These are phyloP conservation scores for Drosera spatulata DNA, from an alignment of 179 eudicot genomes.

Conservation along the genomic window DNA sequence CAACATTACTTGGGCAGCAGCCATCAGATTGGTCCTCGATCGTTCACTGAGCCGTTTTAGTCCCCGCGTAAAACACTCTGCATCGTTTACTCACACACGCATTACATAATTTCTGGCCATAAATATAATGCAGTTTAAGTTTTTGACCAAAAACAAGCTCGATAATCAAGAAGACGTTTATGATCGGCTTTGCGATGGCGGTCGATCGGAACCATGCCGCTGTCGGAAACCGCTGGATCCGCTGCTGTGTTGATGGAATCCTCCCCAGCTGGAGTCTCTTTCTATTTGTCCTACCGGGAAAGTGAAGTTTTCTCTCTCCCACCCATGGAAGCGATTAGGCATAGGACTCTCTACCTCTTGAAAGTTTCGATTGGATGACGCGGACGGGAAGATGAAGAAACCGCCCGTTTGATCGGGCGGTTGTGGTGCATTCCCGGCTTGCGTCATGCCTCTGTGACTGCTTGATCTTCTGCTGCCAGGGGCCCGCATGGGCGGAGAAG, in stretches of 20 bases:
- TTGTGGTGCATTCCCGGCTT: slow-evolving; percentile 31
- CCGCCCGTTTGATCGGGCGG: slow-evolving; percentile 61
- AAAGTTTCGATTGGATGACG: slow-evolving; percentile 41
- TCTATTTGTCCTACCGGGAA: slow-evolving; percentile 35
- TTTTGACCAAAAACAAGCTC: slow-evolving; percentile 14
- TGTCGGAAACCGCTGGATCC: slow-evolving; percentile 43
- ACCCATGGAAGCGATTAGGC: slow-evolving; percentile 27
- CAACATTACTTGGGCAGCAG: too few species aligned
- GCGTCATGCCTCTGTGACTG: slow-evolving; percentile 40
- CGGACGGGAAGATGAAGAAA: slow-evolving; percentile 48
- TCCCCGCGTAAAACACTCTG: slow-evolving; percentile 13
- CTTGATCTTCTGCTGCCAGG: slow-evolving; percentile 51
- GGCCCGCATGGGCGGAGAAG: slow-evolving; percentile 35
- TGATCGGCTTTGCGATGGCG: slow-evolving; percentile 52
- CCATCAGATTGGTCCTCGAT: too few species aligned
- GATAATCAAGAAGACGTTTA: slow-evolving; percentile 10
- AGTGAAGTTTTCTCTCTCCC: slow-evolving; percentile 63
- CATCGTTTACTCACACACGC: slow-evolving; percentile 28
- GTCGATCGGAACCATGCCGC: slow-evolving; percentile 61
- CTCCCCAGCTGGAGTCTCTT: slow-evolving; percentile 52
- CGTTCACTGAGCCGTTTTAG: too few species aligned
- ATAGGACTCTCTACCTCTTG: slow-evolving; percentile 42
- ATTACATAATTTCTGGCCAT: slow-evolving; percentile 15
- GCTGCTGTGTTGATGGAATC: slow-evolving; percentile 26
- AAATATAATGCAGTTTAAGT: slow-evolving; percentile 3